Base-by-base conservation (phyloP, 805 yeast genomes). In the Ogataea pignaliae region DNA sequence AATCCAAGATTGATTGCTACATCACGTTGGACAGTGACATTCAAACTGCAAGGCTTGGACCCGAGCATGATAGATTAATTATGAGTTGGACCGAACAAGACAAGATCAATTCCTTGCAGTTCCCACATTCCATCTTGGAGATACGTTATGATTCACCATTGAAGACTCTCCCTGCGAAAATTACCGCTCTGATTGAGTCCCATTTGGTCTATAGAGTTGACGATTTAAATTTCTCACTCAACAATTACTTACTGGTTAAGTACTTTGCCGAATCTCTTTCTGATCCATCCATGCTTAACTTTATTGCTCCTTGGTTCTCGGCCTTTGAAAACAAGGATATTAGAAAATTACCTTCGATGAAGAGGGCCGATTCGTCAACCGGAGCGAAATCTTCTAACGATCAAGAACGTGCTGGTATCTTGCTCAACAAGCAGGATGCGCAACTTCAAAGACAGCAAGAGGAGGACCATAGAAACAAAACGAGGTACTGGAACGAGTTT, bases 401-500 rank as follows among this genome's bases (percentile, higher is more conserved):
- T 45, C 13, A 14, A 17, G 21, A 18, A 10, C 32, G 31, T 13
- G 42, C 40, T 15, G 66, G 70, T 1, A 66, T 66, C 12, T 41
- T 65, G 14, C 43, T 65, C 21, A 66, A 66, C 46, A 63, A 58
- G 40, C 33, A 57, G 44, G 65, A 60, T 15, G 51, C 45, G 43
- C 48, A 41, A 35, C 47, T 30, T 34, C 45, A 36, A 32, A 42
- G 28, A 8, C 50, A 42, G 16, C 33, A 30, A 9, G 14, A 30
- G 13, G 33, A 44, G 33, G 46, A 45, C 21, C 38, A 46, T 15
- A 21, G 41, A 6, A 52, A 52, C 30, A 45, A 44, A 3, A 50
- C 55, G 21, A 53, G 82, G 37, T 81, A 81, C 57, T 81, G 86
- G 86, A 81, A 81, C 54, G 86, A 81, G 61, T 81, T 81, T 56